These are phyloP conservation scores for Diplogelasinospora grovesii DNA, from an alignment of 495 filamentous ascomycete species.

Conservation along the genomic window DNA sequence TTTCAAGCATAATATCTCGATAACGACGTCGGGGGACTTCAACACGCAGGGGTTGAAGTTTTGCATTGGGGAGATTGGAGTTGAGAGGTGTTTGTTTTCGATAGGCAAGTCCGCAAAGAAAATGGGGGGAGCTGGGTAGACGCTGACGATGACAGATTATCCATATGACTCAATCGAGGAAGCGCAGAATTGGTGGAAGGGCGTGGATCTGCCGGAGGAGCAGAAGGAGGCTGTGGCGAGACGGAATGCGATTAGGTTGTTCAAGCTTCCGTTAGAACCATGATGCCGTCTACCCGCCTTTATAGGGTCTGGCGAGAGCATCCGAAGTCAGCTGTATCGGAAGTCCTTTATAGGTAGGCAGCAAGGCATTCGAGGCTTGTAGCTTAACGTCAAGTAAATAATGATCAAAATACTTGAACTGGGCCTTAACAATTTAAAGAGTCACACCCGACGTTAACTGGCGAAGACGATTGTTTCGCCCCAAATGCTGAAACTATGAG, in stretches of 20 bases:
- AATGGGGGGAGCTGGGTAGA: not conserved
- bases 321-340: no score
- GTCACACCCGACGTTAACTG: no score
- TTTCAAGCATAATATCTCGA: conserved; percentile 54
- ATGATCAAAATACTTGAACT: no score
- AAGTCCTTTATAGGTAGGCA: no score
- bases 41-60: conserved; percentile 48
- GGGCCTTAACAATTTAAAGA: no score
- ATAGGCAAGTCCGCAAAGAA: conserved; percentile 21
- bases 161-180: conserved; percentile 43
- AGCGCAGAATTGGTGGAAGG: conserved; percentile 48
- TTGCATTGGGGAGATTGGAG: conserved; percentile 35
- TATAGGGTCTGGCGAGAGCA: no score
- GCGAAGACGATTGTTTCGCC: no score
- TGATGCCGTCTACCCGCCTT: no score
- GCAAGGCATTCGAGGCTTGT: no score
- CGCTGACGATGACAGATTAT: conserved; percentile 19
- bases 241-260: conserved; percentile 50
- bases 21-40: conserved; percentile 59
- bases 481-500: no score
- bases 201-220: conserved; percentile 33
- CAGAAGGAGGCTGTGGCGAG: conserved; percentile 46
- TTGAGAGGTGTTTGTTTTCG: conserved; percentile 31
- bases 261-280: conserved; percentile 36
- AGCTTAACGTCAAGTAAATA: no score